phyloP scores from a whole-genome alignment of 805 yeast genomes.

The Zygoascus bituminiphila region DNA sequence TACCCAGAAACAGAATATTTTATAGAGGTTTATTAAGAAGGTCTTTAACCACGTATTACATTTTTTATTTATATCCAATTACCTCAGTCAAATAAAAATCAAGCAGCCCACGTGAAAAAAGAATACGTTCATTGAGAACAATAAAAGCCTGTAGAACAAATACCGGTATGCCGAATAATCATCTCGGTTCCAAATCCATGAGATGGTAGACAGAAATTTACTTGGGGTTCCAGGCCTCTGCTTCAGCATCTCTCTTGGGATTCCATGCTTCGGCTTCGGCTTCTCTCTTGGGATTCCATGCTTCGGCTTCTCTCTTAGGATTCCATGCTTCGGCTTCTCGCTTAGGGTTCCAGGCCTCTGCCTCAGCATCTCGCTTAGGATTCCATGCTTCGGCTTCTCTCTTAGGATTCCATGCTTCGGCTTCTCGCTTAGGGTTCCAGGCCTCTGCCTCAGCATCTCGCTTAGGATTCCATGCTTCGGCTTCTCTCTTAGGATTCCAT shows the following conservation, averaged over 20 bases:
- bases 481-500: background rate
- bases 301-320: background rate
- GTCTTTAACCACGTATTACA: no score
- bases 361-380: slow-evolving; percentile 1
- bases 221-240: background rate
- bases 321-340: slow-evolving; percentile 2
- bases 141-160: no score
- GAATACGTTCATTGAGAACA: no score
- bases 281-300: background rate
- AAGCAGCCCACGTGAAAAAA: no score
- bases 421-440: background rate
- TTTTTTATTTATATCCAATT: no score
- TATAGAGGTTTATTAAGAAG: no score
- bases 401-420: background rate
- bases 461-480: slow-evolving; percentile 1
- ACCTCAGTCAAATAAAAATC: no score
- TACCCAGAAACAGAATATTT: no score
- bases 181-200: no score
- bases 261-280: background rate
- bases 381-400: slow-evolving; percentile 1
- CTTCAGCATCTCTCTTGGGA: slow-evolving; percentile 1
- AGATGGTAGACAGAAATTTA: no score
- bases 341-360: background rate
- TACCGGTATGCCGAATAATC: no score
- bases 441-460: slow-evolving; percentile 1